Evolutionary conservation across 176 grass and related monocot species (phyloP).

Genomic region (Miscanthus lutarioriparius): DNA sequence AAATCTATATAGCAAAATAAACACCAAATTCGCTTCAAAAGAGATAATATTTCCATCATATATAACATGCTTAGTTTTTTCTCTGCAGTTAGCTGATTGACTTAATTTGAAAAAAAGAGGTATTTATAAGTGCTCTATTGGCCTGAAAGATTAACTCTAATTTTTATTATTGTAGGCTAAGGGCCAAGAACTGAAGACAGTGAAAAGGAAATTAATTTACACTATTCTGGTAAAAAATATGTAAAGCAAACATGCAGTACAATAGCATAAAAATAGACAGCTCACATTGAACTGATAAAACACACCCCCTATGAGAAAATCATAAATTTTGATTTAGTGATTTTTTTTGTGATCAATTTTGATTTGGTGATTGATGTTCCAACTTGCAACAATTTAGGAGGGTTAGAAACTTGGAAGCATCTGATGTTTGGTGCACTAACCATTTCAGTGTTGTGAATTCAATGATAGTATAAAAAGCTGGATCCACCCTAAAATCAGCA

Average conservation of each 20-base stretch:
- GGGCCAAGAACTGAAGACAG: background rate
- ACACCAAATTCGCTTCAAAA: background rate
- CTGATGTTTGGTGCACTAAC: too few relatives aligned
- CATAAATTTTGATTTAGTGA: too few relatives aligned
- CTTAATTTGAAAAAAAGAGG: background rate
- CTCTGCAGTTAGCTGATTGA: background rate
- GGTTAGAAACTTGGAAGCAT: too few relatives aligned
- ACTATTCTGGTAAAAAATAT: background rate
- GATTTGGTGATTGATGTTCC: too few relatives aligned
- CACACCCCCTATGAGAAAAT: background rate
- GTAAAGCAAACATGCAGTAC: background rate
- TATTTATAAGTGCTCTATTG: background rate
- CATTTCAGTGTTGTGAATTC: too few relatives aligned
- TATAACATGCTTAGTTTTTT: background rate
- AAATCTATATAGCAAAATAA: background rate
- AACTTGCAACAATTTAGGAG: too few relatives aligned
- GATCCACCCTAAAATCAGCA: background rate
- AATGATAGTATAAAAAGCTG: too few relatives aligned
- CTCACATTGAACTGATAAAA: background rate
- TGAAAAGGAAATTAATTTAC: background rate
- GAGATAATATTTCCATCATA: background rate
- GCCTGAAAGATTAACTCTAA: background rate
- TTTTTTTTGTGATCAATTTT: too few relatives aligned
- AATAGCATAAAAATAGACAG: background rate
- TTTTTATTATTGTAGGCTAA: background rate